These are phyloP conservation scores for Filobasidium wieringae DNA, from an alignment of 768 basidiomycete genomes.

Conservation along the genomic window DNA sequence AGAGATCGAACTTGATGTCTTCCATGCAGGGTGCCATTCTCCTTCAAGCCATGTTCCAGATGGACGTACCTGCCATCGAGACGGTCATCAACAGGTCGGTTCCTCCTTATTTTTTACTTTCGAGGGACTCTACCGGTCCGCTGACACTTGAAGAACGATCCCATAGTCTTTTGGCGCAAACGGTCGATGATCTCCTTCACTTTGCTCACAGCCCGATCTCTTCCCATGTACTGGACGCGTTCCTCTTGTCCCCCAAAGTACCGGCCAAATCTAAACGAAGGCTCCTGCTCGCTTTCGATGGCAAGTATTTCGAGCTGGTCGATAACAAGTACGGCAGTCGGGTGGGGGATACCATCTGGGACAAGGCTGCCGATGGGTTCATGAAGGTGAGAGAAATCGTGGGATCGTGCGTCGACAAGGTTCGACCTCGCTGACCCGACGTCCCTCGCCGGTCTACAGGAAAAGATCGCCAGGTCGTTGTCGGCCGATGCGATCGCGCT, in stretches of 20 bases:
- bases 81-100: conserved; percentile 58
- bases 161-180: conserved; percentile 50
- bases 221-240: conserved; percentile 65
- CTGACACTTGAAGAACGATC: conserved; percentile 8
- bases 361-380: conserved; percentile 68
- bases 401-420: not conserved
- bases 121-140: not conserved
- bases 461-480: conserved; percentile 79
- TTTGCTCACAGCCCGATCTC: conserved; percentile 57
- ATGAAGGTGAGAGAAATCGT: conserved; percentile 55
- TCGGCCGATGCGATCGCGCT: conserved; percentile 59
- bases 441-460: conserved; percentile 44
- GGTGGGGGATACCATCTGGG: conserved; percentile 84
- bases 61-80: conserved; percentile 56
- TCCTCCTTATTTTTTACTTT: not conserved
- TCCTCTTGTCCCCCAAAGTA: conserved; percentile 57
- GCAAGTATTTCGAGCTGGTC: conserved; percentile 64
- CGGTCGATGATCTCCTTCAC: conserved; percentile 50
- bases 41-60: conserved; percentile 65
- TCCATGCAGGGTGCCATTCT: conserved; percentile 75
- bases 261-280: conserved; percentile 54
- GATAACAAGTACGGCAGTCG: conserved; percentile 85
- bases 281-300: conserved; percentile 63
- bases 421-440: not conserved
- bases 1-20: conserved; percentile 46